Base-by-base conservation (phyloP, 2,329 filamentous ascomycete species). In the Penicillium crustosum region DNA sequence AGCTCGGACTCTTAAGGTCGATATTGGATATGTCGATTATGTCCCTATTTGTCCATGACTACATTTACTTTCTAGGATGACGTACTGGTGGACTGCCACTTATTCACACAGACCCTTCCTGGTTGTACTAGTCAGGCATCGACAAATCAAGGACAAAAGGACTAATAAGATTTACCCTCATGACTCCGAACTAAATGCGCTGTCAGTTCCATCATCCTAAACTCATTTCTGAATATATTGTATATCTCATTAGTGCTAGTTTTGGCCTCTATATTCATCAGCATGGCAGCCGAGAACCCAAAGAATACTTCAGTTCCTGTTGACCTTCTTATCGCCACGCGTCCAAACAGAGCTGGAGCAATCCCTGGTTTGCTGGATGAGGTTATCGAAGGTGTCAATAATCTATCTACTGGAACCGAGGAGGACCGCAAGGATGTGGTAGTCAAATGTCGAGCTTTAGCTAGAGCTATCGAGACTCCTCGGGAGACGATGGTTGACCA, bases 181-280 rank as follows among this genome's bases (percentile, higher is more conserved):
- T 33, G 31, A 33, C 12, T 15, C 12, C 12, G 31, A 13, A 15
- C 31, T 33, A 33, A 33, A 33, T 33, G 15, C 13, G 5, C 13
- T 33, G 13, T 33, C 12, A 5, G 13, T 33, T 15, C 31, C 5
- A 15, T 6, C 5, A 33, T 33, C 31, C 12, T 1, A 13, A 33
- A 13, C 31, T 13, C 12, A 6, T 33, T 33, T 15, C 31, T 2
- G 12, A 15, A 33, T 33, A 6, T 33, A 33, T 15, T 15, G 5
- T 33, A 13, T 15, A 15, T 15, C 31, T 13, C 13, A 15, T 33
- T 1, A 31, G 10, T 31, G 4, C 29, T 73, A 79, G 47, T 81
- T 82, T 67, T 19, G 19, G 57, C 59, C 21, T 66, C 6, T 2
- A 7, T 13, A n/a, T 45, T 19, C 9, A 31, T 7, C 23, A 44